Percentiles rank a stretch among this genome's conserved stretches.
Conservation (phyloP, 73 alveolate species). For the Uronychia setigera region DNA sequence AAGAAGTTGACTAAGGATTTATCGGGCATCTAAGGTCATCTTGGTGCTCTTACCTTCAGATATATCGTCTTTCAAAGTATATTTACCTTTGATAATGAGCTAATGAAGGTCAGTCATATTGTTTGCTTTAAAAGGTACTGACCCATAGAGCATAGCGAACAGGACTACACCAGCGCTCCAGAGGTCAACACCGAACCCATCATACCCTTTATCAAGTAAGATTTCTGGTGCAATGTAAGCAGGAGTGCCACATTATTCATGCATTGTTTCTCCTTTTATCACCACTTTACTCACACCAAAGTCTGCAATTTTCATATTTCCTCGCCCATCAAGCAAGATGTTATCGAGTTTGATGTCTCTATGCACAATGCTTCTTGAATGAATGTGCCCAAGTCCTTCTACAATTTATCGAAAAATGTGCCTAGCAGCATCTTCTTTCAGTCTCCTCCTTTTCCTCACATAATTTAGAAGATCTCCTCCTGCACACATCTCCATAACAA, state of each 20-base stretch:
- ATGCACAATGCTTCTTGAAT: conserved; percentile 67
- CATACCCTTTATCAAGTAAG: conserved; percentile 40
- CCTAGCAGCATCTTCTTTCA: conserved; percentile 70
- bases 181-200: conserved; percentile 30
- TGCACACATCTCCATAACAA: conserved; percentile 19
- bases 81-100: conserved; percentile 24
- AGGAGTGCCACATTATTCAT: conserved; percentile 53
- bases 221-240: conserved; percentile 57
- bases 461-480: conserved; percentile 23
- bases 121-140: conserved; percentile 6
- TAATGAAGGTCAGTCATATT: conserved; percentile 42
- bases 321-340: conserved; percentile 67
- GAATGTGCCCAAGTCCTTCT: conserved; percentile 70
- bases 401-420: conserved; percentile 59
- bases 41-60: conserved; percentile 27
- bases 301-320: conserved; percentile 65
- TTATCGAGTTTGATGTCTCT: conserved; percentile 81
- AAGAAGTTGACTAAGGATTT: conserved; percentile 46
- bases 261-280: conserved; percentile 48
- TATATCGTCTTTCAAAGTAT: conserved; percentile 39
- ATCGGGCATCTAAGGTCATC: neutral
- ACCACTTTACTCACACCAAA: conserved; percentile 70
- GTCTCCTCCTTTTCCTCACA: neutral
- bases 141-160: conserved; percentile 27
- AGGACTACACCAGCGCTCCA: conserved; percentile 54